phyloP scores from a whole-genome alignment of 2,329 filamentous ascomycete species.

The Colletotrichum camelliae region DNA sequence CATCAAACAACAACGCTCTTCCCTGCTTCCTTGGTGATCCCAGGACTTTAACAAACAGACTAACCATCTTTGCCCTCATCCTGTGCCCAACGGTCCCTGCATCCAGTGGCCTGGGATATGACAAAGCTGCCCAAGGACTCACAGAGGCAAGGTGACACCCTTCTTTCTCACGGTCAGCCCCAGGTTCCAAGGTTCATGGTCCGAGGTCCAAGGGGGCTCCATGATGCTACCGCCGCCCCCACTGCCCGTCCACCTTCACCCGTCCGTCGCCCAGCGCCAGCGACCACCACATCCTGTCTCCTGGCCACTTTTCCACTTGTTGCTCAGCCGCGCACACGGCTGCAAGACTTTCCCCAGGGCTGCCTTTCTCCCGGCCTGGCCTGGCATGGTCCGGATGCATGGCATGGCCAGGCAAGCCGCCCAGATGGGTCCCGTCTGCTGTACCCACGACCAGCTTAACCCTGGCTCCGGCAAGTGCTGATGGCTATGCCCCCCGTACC shows the following conservation, averaged over 20 bases:
- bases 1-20: constrained; percentile 8
- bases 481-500: background rate
- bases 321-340: background rate
- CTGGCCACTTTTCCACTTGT: background rate
- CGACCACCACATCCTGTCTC: background rate
- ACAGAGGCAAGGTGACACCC: background rate
- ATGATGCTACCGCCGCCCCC: background rate
- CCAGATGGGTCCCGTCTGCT: background rate
- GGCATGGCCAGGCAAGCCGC: background rate
- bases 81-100: constrained; percentile 13
- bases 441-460: background rate
- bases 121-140: constrained; percentile 15
- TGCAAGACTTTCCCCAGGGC: constrained; percentile 5
- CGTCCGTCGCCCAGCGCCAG: background rate
- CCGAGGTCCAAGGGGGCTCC: background rate
- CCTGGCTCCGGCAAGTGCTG: constrained; percentile 7
- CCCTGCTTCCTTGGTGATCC: constrained; percentile 11
- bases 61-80: background rate
- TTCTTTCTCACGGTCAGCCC: constrained; percentile 1
- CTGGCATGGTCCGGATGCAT: background rate
- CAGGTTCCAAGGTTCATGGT: background rate
- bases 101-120: background rate
- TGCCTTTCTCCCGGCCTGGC: background rate
- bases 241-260: background rate
- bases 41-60: background rate